Conservation (phyloP, 2,329 filamentous ascomycete species). For the Colletotrichum sublineola region DNA sequence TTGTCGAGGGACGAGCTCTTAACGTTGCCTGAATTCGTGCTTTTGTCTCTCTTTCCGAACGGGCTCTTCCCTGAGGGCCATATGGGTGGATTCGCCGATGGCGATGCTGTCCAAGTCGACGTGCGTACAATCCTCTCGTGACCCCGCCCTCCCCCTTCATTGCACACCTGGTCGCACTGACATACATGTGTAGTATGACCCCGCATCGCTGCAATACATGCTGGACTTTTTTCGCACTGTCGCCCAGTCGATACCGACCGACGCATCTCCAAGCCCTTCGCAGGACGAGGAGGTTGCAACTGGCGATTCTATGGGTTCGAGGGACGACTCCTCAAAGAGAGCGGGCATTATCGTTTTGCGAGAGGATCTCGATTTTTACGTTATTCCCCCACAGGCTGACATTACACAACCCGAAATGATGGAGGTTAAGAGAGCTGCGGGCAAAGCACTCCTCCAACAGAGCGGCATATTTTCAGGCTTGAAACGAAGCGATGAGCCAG, state of each 20-base stretch:
- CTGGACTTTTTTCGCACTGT: conserved; percentile 97
- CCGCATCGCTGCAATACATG: conserved; percentile 97
- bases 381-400: conserved; percentile 86
- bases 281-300: conserved; percentile 73
- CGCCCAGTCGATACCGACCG: conserved; percentile 91
- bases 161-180: background rate
- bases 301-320: conserved; percentile 78
- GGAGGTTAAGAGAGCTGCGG: conserved; percentile 93
- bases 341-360: conserved; percentile 97
- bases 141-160: background rate
- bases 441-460: conserved; percentile 86
- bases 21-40: conserved; percentile 95
- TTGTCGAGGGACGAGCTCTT: conserved; percentile 94
- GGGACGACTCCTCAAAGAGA: conserved; percentile 85
- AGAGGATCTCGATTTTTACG: conserved; percentile 98
- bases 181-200: conserved; percentile 84
- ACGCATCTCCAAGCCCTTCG: conserved; percentile 75
- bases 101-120: conserved; percentile 96
- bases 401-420: conserved; percentile 94
- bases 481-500: conserved; percentile 93
- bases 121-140: conserved; percentile 70
- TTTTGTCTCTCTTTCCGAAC: conserved; percentile 97
- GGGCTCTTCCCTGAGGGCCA: conserved; percentile 98
- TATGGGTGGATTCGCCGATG: conserved; percentile 91
- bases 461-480: conserved; percentile 96